Evolutionary conservation across 208 protist species (phyloP).

Genomic region (Phytomonas francai): DNA sequence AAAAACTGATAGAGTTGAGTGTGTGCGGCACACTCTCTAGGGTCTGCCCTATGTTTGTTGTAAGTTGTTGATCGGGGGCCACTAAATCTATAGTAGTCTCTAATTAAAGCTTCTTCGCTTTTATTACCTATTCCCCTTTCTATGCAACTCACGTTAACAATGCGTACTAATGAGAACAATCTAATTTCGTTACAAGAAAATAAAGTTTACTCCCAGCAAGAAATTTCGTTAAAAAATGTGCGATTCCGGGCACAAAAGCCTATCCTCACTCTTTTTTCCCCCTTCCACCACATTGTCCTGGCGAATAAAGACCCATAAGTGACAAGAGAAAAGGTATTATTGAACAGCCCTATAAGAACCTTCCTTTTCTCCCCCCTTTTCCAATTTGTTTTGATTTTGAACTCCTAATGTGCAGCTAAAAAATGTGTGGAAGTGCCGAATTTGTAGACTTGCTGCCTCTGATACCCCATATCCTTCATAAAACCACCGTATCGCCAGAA

Average conservation of each 20-base stretch:
- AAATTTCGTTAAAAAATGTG: constrained; percentile 1
- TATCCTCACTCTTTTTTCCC: neutral
- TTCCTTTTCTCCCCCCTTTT: neutral
- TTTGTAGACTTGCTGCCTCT: constrained; percentile 74
- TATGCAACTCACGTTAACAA: neutral
- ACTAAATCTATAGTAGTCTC: neutral
- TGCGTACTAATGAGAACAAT: neutral
- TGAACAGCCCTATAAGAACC: neutral
- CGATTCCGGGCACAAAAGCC: neutral
- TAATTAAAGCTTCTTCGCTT: neutral
- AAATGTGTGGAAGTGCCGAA: constrained; percentile 84
- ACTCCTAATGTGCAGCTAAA: constrained; percentile 42
- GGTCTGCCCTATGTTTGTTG: neutral
- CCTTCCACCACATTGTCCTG: neutral
- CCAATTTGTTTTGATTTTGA: neutral
- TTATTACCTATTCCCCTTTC: neutral
- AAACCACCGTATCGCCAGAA: constrained; percentile 73
- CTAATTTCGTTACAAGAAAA: neutral
- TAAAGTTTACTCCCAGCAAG: neutral
- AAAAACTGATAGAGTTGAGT: neutral
- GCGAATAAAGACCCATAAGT: neutral
- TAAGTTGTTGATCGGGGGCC: neutral
- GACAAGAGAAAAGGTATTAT: neutral
- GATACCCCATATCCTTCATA: constrained; percentile 83
- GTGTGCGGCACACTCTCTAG: neutral